phyloP scores from a whole-genome alignment of 2,329 filamentous ascomycete species.

The Arthroderma sp. region DNA sequence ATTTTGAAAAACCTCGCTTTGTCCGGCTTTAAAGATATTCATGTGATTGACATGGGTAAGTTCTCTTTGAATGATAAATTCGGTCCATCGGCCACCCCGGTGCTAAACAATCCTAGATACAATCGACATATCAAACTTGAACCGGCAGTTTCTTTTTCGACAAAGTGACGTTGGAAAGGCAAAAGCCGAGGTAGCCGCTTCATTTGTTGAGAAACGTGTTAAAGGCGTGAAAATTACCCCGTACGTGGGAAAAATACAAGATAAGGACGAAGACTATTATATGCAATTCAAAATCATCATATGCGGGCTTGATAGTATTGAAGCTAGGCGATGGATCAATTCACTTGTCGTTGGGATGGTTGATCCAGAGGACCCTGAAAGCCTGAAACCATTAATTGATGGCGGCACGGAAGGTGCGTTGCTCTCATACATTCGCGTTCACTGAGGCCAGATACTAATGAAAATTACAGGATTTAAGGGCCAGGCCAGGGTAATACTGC shows the following conservation, averaged over 20 bases:
- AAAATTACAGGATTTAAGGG: conserved; percentile 70
- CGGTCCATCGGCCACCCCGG: background rate
- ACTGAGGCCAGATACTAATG: background rate
- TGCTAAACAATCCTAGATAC: conserved; percentile 49
- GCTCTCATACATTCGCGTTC: background rate
- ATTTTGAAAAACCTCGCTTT: conserved; percentile 92
- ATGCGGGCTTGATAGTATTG: conserved; percentile 91
- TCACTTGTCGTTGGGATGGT: conserved; percentile 83
- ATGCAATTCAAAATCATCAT: conserved; percentile 91
- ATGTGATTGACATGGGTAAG: conserved; percentile 96
- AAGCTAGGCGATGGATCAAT: conserved; percentile 98
- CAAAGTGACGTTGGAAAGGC: conserved; percentile 80
- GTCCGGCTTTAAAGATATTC: conserved; percentile 90
- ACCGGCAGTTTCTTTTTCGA: conserved; percentile 93
- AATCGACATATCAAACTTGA: conserved; percentile 96
- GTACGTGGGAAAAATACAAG: conserved; percentile 89
- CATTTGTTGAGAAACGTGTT: conserved; percentile 80
- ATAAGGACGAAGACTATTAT: conserved; percentile 92
- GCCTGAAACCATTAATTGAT: conserved; percentile 85
- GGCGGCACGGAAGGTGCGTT: conserved; percentile 73
- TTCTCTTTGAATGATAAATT: conserved; percentile 3
- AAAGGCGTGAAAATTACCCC: conserved; percentile 85
- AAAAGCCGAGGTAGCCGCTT: conserved; percentile 86
- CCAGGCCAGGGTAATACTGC: conserved; percentile 82
- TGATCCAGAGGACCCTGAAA: conserved; percentile 68